phyloP scores from a whole-genome alignment of 371 early-diverging fungal species.

The Mortierella sp. region DNA sequence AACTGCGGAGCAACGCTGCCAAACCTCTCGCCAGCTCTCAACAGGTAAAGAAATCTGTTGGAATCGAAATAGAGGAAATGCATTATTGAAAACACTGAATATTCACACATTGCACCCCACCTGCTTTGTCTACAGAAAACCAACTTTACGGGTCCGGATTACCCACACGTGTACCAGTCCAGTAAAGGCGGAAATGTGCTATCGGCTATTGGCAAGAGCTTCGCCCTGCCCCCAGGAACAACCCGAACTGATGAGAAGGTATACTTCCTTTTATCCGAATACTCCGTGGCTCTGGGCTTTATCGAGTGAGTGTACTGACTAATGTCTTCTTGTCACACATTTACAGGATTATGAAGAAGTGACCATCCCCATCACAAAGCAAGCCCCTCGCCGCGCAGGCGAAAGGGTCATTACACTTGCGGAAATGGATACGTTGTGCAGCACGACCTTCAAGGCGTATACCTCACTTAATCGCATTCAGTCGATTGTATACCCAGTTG shows the following conservation, averaged over 20 bases:
- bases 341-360: constrained; percentile 84
- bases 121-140: constrained; percentile 15
- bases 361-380: constrained; percentile 76
- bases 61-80: not conserved
- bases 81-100: not conserved
- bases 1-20: constrained; percentile 54
- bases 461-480: constrained; percentile 93
- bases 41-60: constrained; percentile 8
- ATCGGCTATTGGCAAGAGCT: constrained; percentile 73
- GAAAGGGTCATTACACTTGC: constrained; percentile 72
- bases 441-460: constrained; percentile 86
- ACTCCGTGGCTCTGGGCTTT: too few relatives aligned
- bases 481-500: constrained; percentile 93
- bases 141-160: constrained; percentile 47
- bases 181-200: constrained; percentile 62
- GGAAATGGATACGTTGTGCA: constrained; percentile 80
- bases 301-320: too few relatives aligned
- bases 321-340: not conserved
- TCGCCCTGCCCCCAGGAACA: constrained; percentile 80
- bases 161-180: constrained; percentile 73
- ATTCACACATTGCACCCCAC: not conserved
- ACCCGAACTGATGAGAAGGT: constrained; percentile 64
- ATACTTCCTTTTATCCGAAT: too few relatives aligned
- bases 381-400: constrained; percentile 64
- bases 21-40: constrained; percentile 50